These are phyloP conservation scores for Eucalyptus rudis DNA, from an alignment of 345 rosid genomes.

Conservation along the genomic window DNA sequence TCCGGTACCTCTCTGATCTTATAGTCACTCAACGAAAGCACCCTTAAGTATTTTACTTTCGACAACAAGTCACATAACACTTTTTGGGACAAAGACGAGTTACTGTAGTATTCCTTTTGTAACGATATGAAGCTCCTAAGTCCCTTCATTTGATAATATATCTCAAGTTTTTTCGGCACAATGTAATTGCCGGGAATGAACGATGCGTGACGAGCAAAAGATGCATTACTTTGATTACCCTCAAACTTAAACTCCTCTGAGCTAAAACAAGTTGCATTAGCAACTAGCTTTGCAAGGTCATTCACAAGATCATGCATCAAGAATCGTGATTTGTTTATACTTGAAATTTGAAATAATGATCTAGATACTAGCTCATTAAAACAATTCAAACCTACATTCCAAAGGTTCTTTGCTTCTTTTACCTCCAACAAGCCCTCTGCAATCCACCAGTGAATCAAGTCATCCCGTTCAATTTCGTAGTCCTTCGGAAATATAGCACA, in stretches of 20 bases:
- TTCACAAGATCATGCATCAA: not conserved
- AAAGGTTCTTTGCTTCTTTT: not conserved
- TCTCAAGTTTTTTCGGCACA: rapidly evolving
- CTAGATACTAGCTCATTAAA: not conserved
- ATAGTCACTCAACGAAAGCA: rapidly evolving
- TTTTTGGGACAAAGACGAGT: rapidly evolving
- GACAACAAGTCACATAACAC: not conserved
- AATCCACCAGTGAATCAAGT: not conserved
- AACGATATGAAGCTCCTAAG: not conserved
- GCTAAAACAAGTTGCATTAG: rapidly evolving
- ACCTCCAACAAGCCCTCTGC: not conserved
- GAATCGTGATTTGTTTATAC: rapidly evolving
- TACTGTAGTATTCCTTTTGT: rapidly evolving
- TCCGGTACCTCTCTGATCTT: rapidly evolving
- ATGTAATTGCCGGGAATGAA: rapidly evolving
- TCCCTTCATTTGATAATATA: rapidly evolving
- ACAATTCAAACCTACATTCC: not conserved
- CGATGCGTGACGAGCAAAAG: not conserved
- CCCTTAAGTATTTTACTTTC: rapidly evolving
- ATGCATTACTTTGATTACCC: not conserved
- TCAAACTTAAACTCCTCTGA: not conserved
- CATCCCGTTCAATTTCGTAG: rapidly evolving
- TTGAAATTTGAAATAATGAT: rapidly evolving
- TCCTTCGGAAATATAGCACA: not conserved
- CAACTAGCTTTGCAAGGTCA: not conserved